Percentiles rank a stretch among this genome's conserved stretches.
Evolutionary conservation across 2,329 filamentous ascomycete species (phyloP).

Genomic region (Furcasterigmium sp.): DNA sequence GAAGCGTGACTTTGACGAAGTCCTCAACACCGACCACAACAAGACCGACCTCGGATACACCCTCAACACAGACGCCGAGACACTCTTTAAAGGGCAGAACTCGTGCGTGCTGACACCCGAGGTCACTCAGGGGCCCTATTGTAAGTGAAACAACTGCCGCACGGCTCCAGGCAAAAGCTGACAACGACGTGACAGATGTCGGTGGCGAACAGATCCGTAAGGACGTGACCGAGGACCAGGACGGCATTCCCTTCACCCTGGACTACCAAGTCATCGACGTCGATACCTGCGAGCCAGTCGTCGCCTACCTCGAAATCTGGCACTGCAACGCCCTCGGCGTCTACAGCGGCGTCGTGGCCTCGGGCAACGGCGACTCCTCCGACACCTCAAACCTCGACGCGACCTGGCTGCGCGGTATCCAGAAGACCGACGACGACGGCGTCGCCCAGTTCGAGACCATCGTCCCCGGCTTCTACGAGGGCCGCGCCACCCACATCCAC

Average conservation of each 20-base stretch:
- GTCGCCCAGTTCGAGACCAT: slow-evolving; percentile 34
- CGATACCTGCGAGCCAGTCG: slow-evolving; percentile 32
- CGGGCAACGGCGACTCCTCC: slow-evolving; percentile 25
- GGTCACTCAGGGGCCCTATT: slow-evolving; percentile 44
- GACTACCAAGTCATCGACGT: slow-evolving; percentile 39
- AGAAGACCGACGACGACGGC: slow-evolving; percentile 31
- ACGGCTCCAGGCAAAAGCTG: background rate
- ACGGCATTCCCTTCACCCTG: slow-evolving; percentile 31
- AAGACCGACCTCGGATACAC: slow-evolving; percentile 24
- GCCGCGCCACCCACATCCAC: slow-evolving; percentile 35
- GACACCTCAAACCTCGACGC: slow-evolving; percentile 22
- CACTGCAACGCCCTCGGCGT: slow-evolving; percentile 39
- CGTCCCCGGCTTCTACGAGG: slow-evolving; percentile 37
- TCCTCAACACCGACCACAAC: slow-evolving; percentile 27
- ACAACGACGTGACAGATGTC: slow-evolving; percentile 17
- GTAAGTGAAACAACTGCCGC: slow-evolving; percentile 7
- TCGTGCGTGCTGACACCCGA: slow-evolving; percentile 42
- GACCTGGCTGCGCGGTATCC: slow-evolving; percentile 33
- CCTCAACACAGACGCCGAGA: slow-evolving; percentile 18
- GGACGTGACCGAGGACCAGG: slow-evolving; percentile 33
- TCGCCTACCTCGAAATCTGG: slow-evolving; percentile 38
- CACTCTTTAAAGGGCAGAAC: slow-evolving; percentile 27
- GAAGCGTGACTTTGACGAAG: slow-evolving; percentile 23
- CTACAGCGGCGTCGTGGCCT: slow-evolving; percentile 32
- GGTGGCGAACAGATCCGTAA: slow-evolving; percentile 30